Percentiles rank a stretch among this genome's conserved stretches.
phyloP scores from a whole-genome alignment of 1,284 basidiomycete species.

The Trichosporon ovoides region DNA sequence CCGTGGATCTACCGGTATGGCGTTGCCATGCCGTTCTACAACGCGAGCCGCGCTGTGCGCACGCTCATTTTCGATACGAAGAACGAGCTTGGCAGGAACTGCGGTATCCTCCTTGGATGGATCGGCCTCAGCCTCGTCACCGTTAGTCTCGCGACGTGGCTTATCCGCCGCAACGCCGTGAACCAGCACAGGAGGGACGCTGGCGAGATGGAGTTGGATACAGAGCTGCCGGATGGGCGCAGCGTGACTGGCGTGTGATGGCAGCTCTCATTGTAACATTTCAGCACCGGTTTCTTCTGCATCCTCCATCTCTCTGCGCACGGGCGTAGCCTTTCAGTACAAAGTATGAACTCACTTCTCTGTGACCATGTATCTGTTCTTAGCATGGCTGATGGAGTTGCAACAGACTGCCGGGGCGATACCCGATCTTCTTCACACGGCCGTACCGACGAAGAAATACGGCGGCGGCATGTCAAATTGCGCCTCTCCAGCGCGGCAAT shows the following conservation, averaged over 20 bases:
- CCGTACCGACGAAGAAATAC: no score
- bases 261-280: background rate
- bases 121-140: constrained; percentile 48
- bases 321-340: no score
- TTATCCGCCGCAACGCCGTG: constrained; percentile 44
- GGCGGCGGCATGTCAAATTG: no score
- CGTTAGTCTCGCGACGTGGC: constrained; percentile 49
- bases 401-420: no score
- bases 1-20: constrained; percentile 58
- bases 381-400: no score
- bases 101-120: constrained; percentile 54
- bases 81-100: constrained; percentile 54
- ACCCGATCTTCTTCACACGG: no score
- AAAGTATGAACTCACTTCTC: no score
- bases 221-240: constrained; percentile 8
- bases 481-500: no score
- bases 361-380: no score
- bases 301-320: no score
- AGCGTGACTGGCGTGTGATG: background rate
- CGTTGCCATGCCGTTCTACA: constrained; percentile 66
- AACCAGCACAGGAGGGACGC: constrained; percentile 16
- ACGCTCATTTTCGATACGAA: constrained; percentile 64
- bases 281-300: background rate
- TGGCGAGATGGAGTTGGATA: constrained; percentile 11
- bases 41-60: constrained; percentile 56